These are phyloP conservation scores for Ascochyta rabiei DNA, from an alignment of 2,329 filamentous ascomycete species.

Conservation along the genomic window DNA sequence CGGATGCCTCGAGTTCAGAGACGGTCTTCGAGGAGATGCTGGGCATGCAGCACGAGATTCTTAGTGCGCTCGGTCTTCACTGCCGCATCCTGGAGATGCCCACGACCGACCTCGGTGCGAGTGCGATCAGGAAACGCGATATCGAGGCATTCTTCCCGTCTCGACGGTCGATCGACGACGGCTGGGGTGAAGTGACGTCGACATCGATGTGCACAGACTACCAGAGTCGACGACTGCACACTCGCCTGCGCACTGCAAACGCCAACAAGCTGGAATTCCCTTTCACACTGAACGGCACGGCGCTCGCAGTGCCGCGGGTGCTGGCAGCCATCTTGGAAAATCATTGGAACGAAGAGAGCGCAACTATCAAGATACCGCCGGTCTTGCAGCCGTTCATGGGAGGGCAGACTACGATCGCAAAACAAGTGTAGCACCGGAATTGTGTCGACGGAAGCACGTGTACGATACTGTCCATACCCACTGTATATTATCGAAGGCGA, in stretches of 20 bases:
- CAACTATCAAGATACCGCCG: constrained; percentile 75
- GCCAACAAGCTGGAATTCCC: constrained; percentile 70
- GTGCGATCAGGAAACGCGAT: constrained; percentile 84
- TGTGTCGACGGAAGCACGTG: background rate
- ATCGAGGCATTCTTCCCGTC: constrained; percentile 96
- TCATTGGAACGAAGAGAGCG: constrained; percentile 76
- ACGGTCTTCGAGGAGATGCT: constrained; percentile 84
- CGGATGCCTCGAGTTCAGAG: constrained; percentile 51
- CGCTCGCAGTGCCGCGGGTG: constrained; percentile 86
- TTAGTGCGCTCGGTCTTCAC: constrained; percentile 76
- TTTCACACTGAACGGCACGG: constrained; percentile 93
- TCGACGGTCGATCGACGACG: constrained; percentile 66
- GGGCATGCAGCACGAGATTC: constrained; percentile 82
- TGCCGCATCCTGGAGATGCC: constrained; percentile 96
- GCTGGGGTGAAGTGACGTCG: constrained; percentile 93
- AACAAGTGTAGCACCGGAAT: constrained; percentile 26
- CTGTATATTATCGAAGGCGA: constrained; percentile 2
- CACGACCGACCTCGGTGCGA: constrained; percentile 83
- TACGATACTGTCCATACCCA: background rate
- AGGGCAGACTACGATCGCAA: constrained; percentile 43
- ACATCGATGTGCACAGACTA: constrained; percentile 94
- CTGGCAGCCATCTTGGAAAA: constrained; percentile 89
- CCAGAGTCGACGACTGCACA: constrained; percentile 81
- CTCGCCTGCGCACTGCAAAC: constrained; percentile 65
- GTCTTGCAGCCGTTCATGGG: constrained; percentile 86